Evolutionary conservation across 495 filamentous ascomycete genomes (phyloP).

Genomic region (Daldinia grandis): DNA sequence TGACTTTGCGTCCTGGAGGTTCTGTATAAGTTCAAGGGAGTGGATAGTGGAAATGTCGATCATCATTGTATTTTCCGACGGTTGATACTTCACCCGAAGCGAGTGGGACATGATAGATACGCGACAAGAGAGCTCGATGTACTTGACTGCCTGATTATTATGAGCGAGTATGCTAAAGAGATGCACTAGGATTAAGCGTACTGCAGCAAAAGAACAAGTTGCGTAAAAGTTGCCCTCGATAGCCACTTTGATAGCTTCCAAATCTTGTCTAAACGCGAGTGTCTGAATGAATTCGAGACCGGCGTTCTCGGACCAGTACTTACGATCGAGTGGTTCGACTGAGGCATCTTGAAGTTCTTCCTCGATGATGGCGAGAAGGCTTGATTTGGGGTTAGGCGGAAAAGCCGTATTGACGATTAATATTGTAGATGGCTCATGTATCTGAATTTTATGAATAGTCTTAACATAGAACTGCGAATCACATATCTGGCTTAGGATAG

Average conservation of each 20-base stretch:
- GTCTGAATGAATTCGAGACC: conserved; percentile 82
- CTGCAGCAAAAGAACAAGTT: conserved; percentile 87
- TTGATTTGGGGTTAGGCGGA: conserved; percentile 69
- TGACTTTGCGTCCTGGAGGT: conserved; percentile 76
- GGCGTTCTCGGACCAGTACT: conserved; percentile 85
- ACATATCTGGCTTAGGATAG: conserved; percentile 87
- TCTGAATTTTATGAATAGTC: conserved; percentile 81
- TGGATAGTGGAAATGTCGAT: conserved; percentile 87
- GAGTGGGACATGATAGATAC: conserved; percentile 77
- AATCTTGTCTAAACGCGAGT: conserved; percentile 78
- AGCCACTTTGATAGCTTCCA: conserved; percentile 78
- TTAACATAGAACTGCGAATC: conserved; percentile 88
- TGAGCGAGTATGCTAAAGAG: conserved; percentile 4
- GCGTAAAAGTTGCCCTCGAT: conserved; percentile 89
- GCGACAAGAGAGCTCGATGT: conserved; percentile 71
- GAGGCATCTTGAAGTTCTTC: conserved; percentile 66
- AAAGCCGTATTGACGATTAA: conserved; percentile 75
- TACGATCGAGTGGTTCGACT: conserved; percentile 76
- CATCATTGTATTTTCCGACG: conserved; percentile 93
- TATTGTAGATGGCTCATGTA: conserved; percentile 79
- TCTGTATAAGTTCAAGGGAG: conserved; percentile 90
- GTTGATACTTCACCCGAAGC: conserved; percentile 83
- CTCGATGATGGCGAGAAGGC: conserved; percentile 77
- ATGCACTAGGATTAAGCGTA: conserved; percentile 51
- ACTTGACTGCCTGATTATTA: conserved; percentile 73